These are phyloP conservation scores for Neodidymelliopsis sp. DNA, from an alignment of 2,329 filamentous ascomycete species.

Conservation along the genomic window DNA sequence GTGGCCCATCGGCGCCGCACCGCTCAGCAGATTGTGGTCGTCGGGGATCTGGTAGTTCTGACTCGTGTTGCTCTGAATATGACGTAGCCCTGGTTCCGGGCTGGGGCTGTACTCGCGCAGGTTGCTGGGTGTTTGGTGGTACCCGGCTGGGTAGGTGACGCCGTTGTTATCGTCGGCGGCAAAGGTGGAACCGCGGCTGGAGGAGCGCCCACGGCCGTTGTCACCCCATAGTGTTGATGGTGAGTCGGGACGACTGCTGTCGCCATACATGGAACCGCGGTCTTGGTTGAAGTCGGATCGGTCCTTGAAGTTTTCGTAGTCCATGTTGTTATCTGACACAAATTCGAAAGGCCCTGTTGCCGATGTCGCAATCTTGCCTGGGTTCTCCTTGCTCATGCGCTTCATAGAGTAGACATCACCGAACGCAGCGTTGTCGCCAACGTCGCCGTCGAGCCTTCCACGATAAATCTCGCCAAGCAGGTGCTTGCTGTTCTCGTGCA, in stretches of 20 bases:
- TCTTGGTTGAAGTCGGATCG: conserved; percentile 86
- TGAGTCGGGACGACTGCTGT: conserved; percentile 67
- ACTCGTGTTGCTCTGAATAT: conserved; percentile 31
- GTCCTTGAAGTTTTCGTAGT: conserved; percentile 93
- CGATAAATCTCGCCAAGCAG: conserved; percentile 85
- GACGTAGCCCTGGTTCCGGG: conserved; percentile 34
- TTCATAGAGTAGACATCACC: conserved; percentile 84
- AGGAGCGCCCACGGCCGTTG: conserved; percentile 32
- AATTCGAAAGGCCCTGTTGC: conserved; percentile 76
- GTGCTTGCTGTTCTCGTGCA: conserved; percentile 87
- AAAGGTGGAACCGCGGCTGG: conserved; percentile 37
- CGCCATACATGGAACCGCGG: conserved; percentile 69
- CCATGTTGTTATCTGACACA: conserved; percentile 83
- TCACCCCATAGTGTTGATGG: conserved; percentile 51
- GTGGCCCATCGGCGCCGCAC: conserved; percentile 48
- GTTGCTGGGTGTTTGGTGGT: conserved; percentile 55
- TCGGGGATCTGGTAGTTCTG: conserved; percentile 36
- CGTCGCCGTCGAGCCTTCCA: conserved; percentile 74
- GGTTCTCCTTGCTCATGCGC: conserved; percentile 70
- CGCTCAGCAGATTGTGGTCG: conserved; percentile 33
- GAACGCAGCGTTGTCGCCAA: conserved; percentile 70
- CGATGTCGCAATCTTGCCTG: conserved; percentile 58
- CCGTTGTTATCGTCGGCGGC: conserved; percentile 44
- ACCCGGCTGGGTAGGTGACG: conserved; percentile 56
- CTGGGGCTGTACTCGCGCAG: conserved; percentile 54